A percentile compares a stretch with the other conserved stretches of the same genome.
Evolutionary conservation across 768 basidiomycete species (phyloP).

Genomic region (Mycena rosella): DNA sequence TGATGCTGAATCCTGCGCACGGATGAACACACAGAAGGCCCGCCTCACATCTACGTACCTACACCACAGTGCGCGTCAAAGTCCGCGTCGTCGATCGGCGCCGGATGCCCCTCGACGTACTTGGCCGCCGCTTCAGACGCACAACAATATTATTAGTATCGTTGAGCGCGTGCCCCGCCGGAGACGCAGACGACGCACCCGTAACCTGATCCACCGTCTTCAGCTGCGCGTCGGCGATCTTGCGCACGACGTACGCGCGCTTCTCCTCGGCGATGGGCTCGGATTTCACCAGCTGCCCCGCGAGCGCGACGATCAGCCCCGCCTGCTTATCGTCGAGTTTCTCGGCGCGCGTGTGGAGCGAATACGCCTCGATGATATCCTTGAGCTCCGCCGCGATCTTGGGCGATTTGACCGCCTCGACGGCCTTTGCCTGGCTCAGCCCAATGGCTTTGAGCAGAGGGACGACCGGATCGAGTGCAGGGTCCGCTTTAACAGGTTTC

Average conservation of each 20-base stretch:
- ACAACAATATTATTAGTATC: conserved; percentile 11
- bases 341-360: conserved; percentile 53
- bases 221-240: conserved; percentile 78
- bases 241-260: conserved; percentile 72
- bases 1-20: conserved; percentile 91
- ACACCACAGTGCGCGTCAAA: conserved; percentile 90
- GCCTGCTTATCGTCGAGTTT: conserved; percentile 84
- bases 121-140: conserved; percentile 74
- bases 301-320: conserved; percentile 74
- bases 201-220: conserved; percentile 89
- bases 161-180: not conserved
- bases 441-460: conserved; percentile 82
- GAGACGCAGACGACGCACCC: conserved; percentile 63
- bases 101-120: conserved; percentile 71
- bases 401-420: conserved; percentile 83
- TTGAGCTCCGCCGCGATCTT: conserved; percentile 81
- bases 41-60: conserved; percentile 65
- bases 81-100: conserved; percentile 73
- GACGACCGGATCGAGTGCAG: conserved; percentile 47
- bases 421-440: conserved; percentile 80
- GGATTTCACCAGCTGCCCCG: conserved; percentile 71
- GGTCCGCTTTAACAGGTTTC: conserved; percentile 24
- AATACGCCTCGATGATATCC: conserved; percentile 72
- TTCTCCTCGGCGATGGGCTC: conserved; percentile 62
- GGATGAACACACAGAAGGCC: not conserved